Evolutionary conservation across 192 early-diverging fungal species (phyloP).

Genomic region (Coemansia sp.): DNA sequence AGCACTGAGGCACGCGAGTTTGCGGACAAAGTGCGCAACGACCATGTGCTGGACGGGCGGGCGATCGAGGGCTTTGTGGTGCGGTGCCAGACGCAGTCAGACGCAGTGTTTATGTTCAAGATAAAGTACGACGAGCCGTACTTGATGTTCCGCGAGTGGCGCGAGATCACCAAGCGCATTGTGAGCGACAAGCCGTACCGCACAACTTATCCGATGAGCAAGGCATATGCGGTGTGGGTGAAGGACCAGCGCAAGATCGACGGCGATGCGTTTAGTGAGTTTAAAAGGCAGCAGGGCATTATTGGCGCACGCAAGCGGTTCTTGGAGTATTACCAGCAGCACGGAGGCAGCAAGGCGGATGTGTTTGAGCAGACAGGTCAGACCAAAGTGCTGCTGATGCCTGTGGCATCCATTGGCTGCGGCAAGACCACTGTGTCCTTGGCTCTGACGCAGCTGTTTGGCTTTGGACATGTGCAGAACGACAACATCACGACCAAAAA

Average conservation of each 20-base stretch:
- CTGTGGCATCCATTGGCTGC: slow-evolving; percentile 76
- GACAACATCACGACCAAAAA: slow-evolving; percentile 72
- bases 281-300: slow-evolving; percentile 74
- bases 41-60: slow-evolving; percentile 63
- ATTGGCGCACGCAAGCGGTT: slow-evolving; percentile 77
- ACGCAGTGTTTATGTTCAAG: slow-evolving; percentile 72
- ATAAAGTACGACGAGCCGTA: slow-evolving; percentile 95
- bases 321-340: slow-evolving; percentile 56
- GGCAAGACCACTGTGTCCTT: slow-evolving; percentile 66
- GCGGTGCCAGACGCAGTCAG: slow-evolving; percentile 56
- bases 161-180: slow-evolving; percentile 79
- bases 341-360: slow-evolving; percentile 28
- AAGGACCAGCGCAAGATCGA: slow-evolving; percentile 55
- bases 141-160: slow-evolving; percentile 93
- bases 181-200: slow-evolving; percentile 51
- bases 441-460: slow-evolving; percentile 59
- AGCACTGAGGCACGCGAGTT: slow-evolving; percentile 65
- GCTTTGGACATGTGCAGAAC: slow-evolving; percentile 75
- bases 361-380: slow-evolving; percentile 12
- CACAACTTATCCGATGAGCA: slow-evolving; percentile 59
- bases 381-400: slow-evolving; percentile 56
- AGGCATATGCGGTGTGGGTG: slow-evolving; percentile 76
- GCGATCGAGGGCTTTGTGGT: slow-evolving; percentile 95
- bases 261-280: slow-evolving; percentile 66
- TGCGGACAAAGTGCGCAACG: slow-evolving; percentile 62